These are phyloP conservation scores for Pythium insidiosum DNA, from an alignment of 352 stramenopile genomes.

Conservation along the genomic window DNA sequence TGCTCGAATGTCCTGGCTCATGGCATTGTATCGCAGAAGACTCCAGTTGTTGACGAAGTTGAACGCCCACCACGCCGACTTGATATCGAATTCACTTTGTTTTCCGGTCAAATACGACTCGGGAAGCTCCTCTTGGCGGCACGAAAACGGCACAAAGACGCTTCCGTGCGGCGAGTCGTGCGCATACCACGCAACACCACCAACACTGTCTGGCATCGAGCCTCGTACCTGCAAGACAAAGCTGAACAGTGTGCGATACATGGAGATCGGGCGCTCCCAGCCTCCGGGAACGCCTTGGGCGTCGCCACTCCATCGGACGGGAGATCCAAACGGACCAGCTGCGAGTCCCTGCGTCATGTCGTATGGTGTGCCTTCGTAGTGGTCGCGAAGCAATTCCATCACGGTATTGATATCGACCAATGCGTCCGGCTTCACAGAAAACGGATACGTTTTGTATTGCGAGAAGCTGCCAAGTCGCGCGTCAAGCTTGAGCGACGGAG, in stretches of 20 bases:
- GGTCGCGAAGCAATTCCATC: slow-evolving; percentile 80
- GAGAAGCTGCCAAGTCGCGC: slow-evolving; percentile 49
- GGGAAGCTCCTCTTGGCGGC: slow-evolving; percentile 31
- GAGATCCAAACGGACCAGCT: slow-evolving; percentile 86
- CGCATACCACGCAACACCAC: slow-evolving; percentile 58
- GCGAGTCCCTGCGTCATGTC: slow-evolving; percentile 80
- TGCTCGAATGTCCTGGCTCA: slow-evolving; percentile 41
- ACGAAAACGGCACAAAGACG: slow-evolving; percentile 73
- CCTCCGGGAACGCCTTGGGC: slow-evolving; percentile 41
- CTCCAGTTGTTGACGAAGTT: slow-evolving; percentile 87
- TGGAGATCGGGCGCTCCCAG: slow-evolving; percentile 88
- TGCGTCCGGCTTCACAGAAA: slow-evolving; percentile 77
- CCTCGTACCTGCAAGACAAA: slow-evolving; percentile 62
- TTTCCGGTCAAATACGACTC: slow-evolving; percentile 52
- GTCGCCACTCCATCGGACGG: slow-evolving; percentile 73
- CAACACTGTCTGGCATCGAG: slow-evolving; percentile 27
- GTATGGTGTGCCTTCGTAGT: slow-evolving; percentile 89
- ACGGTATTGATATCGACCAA: slow-evolving; percentile 54
- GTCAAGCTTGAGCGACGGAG: slow-evolving; percentile 70
- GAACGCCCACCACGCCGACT: slow-evolving; percentile 81
- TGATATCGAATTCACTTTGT: slow-evolving; percentile 54
- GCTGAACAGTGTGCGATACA: slow-evolving; percentile 84
- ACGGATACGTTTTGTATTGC: slow-evolving; percentile 80
- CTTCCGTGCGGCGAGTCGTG: slow-evolving; percentile 56
- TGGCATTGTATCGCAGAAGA: slow-evolving; percentile 61